Evolutionary conservation across 2,329 filamentous ascomycete genomes (phyloP).

Genomic region (Alternaria sp.): DNA sequence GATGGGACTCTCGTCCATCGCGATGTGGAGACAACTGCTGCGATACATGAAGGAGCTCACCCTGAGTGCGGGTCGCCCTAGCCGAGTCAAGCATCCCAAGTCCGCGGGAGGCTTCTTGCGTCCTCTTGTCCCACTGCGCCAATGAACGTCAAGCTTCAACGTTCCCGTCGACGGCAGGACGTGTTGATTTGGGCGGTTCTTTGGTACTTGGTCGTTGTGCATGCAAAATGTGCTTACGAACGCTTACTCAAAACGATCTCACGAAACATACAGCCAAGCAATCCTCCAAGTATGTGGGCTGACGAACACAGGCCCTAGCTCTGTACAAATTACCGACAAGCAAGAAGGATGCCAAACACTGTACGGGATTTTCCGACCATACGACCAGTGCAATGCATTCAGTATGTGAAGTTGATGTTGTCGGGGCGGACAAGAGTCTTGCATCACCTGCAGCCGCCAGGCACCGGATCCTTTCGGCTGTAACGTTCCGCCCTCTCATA

Average conservation of each 20-base stretch:
- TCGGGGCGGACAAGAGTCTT: not conserved
- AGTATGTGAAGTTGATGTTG: not conserved
- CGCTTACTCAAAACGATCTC: not conserved
- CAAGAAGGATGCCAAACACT: not conserved
- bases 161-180: not conserved
- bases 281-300: not conserved
- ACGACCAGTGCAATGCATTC: not conserved
- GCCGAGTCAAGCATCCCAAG: conserved; percentile 3
- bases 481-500: not conserved
- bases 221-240: not conserved
- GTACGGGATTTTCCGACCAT: not conserved
- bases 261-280: conserved; percentile 1
- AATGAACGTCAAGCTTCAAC: not conserved
- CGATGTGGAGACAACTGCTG: not conserved
- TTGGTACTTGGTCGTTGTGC: not conserved
- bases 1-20: not conserved
- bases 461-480: not conserved
- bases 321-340: conserved; percentile 1
- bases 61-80: not conserved
- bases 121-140: not conserved
- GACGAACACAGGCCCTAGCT: not conserved
- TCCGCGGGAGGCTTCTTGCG: conserved; percentile 1
- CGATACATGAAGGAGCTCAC: not conserved
- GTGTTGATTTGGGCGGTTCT: not conserved
- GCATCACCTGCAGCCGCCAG: not conserved